Conservation (phyloP, 1,284 basidiomycete genomes). For the Ceraceosorus guamensis region DNA sequence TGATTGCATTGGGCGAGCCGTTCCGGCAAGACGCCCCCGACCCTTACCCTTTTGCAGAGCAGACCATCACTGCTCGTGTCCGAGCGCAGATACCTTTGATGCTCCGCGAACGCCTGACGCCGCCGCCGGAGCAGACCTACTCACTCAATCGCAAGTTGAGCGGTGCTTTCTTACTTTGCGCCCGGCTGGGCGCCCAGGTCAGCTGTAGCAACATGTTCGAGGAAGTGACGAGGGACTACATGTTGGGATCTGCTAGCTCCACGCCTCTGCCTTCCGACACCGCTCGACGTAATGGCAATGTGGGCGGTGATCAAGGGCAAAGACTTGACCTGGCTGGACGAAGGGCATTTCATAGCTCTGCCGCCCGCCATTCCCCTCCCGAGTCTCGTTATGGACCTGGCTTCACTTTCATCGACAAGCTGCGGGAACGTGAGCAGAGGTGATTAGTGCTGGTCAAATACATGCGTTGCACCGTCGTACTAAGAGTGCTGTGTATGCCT, state of each 20-base stretch:
- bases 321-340: no score
- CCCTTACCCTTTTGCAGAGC: constrained; percentile 61
- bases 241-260: no score
- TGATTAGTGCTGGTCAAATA: background rate
- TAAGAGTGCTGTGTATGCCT: no score
- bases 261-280: no score
- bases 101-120: constrained; percentile 78
- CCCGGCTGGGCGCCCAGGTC: constrained; percentile 68
- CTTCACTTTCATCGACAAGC: background rate
- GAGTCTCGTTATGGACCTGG: background rate
- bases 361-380: background rate
- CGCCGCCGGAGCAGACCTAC: constrained; percentile 89
- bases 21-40: constrained; percentile 62
- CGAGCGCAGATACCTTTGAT: constrained; percentile 80
- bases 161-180: constrained; percentile 84
- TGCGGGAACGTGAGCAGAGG: background rate
- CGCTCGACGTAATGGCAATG: no score
- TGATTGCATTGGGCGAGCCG: constrained; percentile 68
- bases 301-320: no score
- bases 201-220: constrained; percentile 60
- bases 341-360: no score
- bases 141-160: constrained; percentile 89
- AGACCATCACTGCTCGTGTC: constrained; percentile 66
- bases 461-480: no score
- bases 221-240: constrained; percentile 16